phyloP scores from a whole-genome alignment of 768 basidiomycete genomes.

The Psilocybe azurescens region DNA sequence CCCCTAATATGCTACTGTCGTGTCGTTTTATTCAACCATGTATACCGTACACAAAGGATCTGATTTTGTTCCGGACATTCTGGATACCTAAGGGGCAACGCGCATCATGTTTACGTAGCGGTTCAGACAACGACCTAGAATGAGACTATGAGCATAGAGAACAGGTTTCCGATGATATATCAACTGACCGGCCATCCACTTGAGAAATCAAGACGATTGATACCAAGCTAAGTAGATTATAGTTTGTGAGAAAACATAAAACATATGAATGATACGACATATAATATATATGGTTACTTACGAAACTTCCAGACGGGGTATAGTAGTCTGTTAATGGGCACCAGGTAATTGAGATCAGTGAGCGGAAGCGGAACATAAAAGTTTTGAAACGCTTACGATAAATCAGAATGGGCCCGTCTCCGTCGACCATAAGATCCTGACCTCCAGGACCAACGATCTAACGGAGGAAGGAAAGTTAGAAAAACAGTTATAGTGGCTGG shows the following conservation, averaged over 20 bases:
- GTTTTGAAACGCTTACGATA: conserved; percentile 45
- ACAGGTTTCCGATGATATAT: background rate
- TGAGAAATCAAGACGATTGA: conserved; percentile 54
- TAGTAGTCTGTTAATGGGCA: conserved; percentile 48
- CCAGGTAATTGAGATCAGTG: background rate
- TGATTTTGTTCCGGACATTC: background rate
- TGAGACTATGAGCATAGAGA: background rate
- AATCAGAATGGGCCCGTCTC: conserved; percentile 51
- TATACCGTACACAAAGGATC: background rate
- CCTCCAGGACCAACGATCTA: conserved; percentile 61
- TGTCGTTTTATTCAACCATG: too few species aligned
- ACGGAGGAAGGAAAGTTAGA: background rate
- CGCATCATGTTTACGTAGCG: background rate
- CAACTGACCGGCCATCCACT: conserved; percentile 52
- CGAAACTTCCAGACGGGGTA: conserved; percentile 49
- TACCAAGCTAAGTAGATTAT: conserved; percentile 38
- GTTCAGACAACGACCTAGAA: background rate
- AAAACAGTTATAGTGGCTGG: background rate
- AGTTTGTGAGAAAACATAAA: background rate
- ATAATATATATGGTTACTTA: conserved; percentile 24
- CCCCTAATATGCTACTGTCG: too few species aligned
- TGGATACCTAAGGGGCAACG: background rate
- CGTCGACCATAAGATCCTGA: conserved; percentile 51
- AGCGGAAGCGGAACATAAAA: background rate
- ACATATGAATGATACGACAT: too few species aligned